A percentile compares a stretch with the other conserved stretches of the same genome.
Conservation (phyloP, 345 rosid genomes). For the Populus nigra region DNA sequence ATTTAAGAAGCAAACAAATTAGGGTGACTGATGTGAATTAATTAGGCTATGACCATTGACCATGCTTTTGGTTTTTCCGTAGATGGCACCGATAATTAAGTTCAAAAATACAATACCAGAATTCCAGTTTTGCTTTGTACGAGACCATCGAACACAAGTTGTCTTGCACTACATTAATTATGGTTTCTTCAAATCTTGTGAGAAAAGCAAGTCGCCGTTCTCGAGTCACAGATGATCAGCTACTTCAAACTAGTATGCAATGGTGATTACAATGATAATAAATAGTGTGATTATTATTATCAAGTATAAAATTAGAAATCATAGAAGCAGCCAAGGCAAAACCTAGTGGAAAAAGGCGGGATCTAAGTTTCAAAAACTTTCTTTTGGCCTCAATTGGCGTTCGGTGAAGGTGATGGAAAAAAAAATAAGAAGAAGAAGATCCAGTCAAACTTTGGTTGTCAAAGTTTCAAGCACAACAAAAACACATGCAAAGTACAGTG, state of each 20-base stretch:
- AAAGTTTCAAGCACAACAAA: conserved; percentile 19
- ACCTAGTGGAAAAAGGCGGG: conserved; percentile 17
- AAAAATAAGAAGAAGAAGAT: not conserved
- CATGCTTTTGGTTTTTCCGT: not conserved
- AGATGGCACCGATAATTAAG: not conserved
- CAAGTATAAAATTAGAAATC: not conserved
- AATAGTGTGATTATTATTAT: not conserved
- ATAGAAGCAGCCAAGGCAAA: not conserved
- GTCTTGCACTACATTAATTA: too few relatives aligned
- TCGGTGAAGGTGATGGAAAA: conserved; percentile 9
- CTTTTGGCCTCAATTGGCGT: conserved; percentile 35
- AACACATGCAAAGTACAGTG: conserved; percentile 10
- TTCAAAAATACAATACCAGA: not conserved
- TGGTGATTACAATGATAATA: not conserved
- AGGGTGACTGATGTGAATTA: too few relatives aligned
- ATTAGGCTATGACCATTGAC: not conserved
- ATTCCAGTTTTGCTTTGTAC: not conserved
- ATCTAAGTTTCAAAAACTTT: conserved; percentile 16
- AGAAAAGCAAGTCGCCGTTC: too few relatives aligned
- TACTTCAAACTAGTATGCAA: not conserved
- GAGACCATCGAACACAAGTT: not conserved
- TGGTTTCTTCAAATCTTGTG: too few relatives aligned
- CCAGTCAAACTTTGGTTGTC: conserved; percentile 40
- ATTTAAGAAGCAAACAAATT: too few relatives aligned
- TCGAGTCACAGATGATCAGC: not conserved